These are phyloP conservation scores for Tricladium varicosporioides DNA, from an alignment of 2,329 filamentous ascomycete species.

Conservation along the genomic window DNA sequence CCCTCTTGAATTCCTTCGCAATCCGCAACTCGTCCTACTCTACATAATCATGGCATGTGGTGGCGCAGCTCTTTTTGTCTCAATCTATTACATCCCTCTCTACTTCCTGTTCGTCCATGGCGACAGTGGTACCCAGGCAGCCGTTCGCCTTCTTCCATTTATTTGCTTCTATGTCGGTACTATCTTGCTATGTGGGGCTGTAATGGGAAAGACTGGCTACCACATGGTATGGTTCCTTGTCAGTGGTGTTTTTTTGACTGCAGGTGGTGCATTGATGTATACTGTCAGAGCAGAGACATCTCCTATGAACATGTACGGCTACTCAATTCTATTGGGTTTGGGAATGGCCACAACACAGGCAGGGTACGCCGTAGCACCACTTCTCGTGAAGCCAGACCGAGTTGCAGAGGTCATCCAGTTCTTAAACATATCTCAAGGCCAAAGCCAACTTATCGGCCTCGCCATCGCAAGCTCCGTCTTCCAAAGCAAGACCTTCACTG, in stretches of 20 bases:
- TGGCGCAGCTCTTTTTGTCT: slow-evolving; percentile 38
- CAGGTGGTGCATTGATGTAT: slow-evolving; percentile 30
- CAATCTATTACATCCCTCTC: slow-evolving; percentile 44
- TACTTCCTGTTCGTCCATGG: slow-evolving; percentile 46
- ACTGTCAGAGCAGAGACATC: slow-evolving; percentile 27
- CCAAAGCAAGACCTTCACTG: slow-evolving; percentile 23
- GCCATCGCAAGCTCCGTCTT: slow-evolving; percentile 36
- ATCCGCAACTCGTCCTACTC: slow-evolving; percentile 39
- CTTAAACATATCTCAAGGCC: slow-evolving; percentile 33
- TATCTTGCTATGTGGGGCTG: slow-evolving; percentile 37
- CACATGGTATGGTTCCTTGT: slow-evolving; percentile 7
- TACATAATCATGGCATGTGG: slow-evolving; percentile 39
- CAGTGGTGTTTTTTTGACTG: neutral
- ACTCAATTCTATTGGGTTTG: slow-evolving; percentile 38
- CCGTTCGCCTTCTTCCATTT: slow-evolving; percentile 38
- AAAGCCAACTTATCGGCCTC: slow-evolving; percentile 31
- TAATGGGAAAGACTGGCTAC: slow-evolving; percentile 38
- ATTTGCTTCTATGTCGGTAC: slow-evolving; percentile 37
- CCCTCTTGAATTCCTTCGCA: slow-evolving; percentile 42
- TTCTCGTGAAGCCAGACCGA: slow-evolving; percentile 28
- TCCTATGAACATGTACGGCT: slow-evolving; percentile 33
- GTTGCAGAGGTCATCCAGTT: slow-evolving; percentile 32
- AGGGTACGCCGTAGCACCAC: slow-evolving; percentile 16
- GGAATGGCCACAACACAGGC: slow-evolving; percentile 22
- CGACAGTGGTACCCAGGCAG: slow-evolving; percentile 33